Base-by-base conservation (phyloP, 805 yeast genomes). In the Metschnikowia picachoensis region DNA sequence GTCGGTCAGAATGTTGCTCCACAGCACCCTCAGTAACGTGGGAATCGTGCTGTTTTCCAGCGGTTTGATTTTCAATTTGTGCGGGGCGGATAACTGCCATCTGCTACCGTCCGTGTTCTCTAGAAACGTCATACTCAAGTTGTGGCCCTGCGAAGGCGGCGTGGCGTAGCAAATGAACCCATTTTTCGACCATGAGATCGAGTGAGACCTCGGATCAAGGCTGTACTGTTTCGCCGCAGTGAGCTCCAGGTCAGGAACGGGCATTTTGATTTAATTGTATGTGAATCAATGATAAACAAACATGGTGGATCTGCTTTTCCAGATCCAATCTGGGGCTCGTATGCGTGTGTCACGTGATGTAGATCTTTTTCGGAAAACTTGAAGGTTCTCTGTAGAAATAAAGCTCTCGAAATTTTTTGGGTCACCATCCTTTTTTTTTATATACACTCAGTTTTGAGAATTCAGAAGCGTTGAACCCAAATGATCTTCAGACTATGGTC, bases 1-100 rank as follows among this genome's bases (percentile, higher is more conserved):
- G 58, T 91, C 96, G 46, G 86, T 81, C 37, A 92, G 92, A 0
- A 83, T 70, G 39, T 82, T 79, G 48, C 94, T 83, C 90, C 97
- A 94, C 34, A 76, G 68, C 6, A 88, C 76, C 25, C 73, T 58
- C 1, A 72, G 56, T 8, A 80, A 58, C 44, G 64, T 67, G 36
- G 73, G 73, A 35, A 40, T 45, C 32, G 52, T 38, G 32, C 52
- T 36, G 35, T 54, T 58, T 16, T 58, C 56, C 37, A 60, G 64
- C 13, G 65, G 65, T 33, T 64, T 63, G 17, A 68, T 54, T 16
- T 57, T 56, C 31, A 67, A 56, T 14, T 61, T 64, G 25, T 75
- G 72, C 1, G 87, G 79, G 8, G 73, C 68, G 1, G 90, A 87
- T 49, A 90, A 70, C 53, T 82, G 81, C 97, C 97, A 92, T 38